Evolutionary conservation across 768 basidiomycete genomes (phyloP), one percentile per base, ranked within the genome.

Genomic region (Crepidotus variabilis): DNA sequence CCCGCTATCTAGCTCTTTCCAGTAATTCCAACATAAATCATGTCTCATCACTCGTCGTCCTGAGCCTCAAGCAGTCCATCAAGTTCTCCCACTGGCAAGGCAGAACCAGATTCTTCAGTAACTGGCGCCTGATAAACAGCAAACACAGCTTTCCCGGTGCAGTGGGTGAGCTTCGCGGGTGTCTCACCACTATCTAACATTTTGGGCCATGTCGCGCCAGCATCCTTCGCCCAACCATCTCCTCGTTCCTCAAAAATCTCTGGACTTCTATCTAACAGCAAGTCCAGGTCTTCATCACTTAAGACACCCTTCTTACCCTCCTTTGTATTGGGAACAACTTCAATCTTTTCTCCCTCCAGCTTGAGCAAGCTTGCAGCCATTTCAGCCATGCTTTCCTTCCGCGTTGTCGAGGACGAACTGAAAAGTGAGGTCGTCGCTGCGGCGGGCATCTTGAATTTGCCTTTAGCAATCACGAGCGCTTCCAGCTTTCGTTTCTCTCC

Each of bases 381-480:
- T 64, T 94, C 91, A 0, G 87, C 85, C 64, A 90, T 83, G 1
- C 81, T 86, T 70, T 87, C 84, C 1, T 75, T 73, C 65, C 84
- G 86, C 59, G 70, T 79, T 14, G 57, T 70, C 14, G 47, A 32
- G 21, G 21, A 33, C 1, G 46, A 24, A 1, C 54, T 39, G 13
- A 33, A 18, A 0, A 49, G 35, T 8, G 46, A 14, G 0, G 49
- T 56, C 20, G 73, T 64, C 16, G 77, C 81, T 55, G 77, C 74
- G 5, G 81, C 83, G 0, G 92, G 90, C 71, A 80, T 84, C 62
- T 85, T 90, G 75, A 94, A 94, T 73, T 94, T 92, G 59, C 91
- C 93, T 72, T 94, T 91, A 8, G 92, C 94, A 65, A 98, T 98
- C 64, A 99, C 94, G 35, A 98, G 77, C 1, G 92, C 92, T 73